Percentiles rank a stretch among this genome's conserved stretches.
Conservation (phyloP, 495 filamentous ascomycete species). For the Oidiodendron maius region DNA sequence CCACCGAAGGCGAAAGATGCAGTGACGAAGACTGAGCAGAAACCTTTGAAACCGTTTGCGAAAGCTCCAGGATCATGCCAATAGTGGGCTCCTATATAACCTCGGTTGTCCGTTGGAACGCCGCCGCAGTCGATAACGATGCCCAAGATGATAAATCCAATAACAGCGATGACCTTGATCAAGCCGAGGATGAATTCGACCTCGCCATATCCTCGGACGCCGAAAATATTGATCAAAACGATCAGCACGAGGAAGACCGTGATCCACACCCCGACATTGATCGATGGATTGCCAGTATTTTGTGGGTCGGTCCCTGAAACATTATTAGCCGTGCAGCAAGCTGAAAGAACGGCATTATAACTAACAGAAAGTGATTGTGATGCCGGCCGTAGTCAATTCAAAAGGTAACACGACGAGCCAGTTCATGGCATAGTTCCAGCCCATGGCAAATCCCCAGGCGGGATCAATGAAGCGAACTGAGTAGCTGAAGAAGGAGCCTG, state of each 20-base stretch:
- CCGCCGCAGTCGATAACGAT: conserved; percentile 45
- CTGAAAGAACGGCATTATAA: too few relatives aligned
- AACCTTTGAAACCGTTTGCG: conserved; percentile 62
- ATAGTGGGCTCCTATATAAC: conserved; percentile 39
- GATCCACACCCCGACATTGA: conserved; percentile 62
- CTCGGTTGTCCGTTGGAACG: conserved; percentile 44
- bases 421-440: conserved; percentile 69
- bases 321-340: too few relatives aligned
- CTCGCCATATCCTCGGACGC: conserved; percentile 67
- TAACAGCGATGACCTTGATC: conserved; percentile 36
- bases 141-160: conserved; percentile 46
- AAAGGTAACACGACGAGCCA: conserved; percentile 56
- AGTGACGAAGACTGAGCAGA: conserved; percentile 59
- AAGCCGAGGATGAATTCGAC: conserved; percentile 34
- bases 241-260: conserved; percentile 48
- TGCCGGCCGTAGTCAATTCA: conserved; percentile 46
- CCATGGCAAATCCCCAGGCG: conserved; percentile 97
- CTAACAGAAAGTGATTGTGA: conserved; percentile 55
- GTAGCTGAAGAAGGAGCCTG: conserved; percentile 90
- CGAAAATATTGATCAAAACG: conserved; percentile 64
- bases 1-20: conserved; percentile 64
- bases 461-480: conserved; percentile 94
- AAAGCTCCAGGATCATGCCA: conserved; percentile 57
- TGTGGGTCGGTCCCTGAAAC: conserved; percentile 44
- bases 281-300: conserved; percentile 35